Conservation (phyloP, 108 stramenopile species). For the Poteriospumella lacustris region DNA sequence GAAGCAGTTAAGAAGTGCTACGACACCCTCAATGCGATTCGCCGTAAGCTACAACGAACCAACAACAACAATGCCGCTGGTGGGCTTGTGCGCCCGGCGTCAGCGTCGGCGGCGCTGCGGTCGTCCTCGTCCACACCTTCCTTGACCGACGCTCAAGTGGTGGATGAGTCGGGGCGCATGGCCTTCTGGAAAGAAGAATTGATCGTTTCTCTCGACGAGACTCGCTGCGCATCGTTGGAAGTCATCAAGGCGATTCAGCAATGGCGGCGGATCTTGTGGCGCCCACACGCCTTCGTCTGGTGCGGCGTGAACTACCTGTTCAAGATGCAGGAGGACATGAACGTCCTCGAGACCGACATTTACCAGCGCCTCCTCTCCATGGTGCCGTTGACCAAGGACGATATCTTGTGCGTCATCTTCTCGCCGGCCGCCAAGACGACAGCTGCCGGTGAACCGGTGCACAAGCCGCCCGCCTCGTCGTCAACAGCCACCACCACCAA, state of each 20-base stretch:
- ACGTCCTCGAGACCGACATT: neutral
- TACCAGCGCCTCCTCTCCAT: neutral
- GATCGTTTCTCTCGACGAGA: neutral
- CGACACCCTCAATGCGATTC: neutral
- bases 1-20: neutral
- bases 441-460: no score
- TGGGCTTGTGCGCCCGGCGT: neutral
- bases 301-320: neutral
- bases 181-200: slow-evolving; percentile 29
- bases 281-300: slow-evolving; percentile 19
- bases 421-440: no score
- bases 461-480: no score
- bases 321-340: slow-evolving; percentile 20
- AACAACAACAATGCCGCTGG: neutral
- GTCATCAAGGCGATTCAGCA: slow-evolving; percentile 9
- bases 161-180: neutral
- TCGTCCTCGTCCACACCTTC: neutral
- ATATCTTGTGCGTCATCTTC: neutral
- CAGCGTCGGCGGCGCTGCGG: neutral
- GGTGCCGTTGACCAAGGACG: neutral
- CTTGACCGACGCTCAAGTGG: neutral
- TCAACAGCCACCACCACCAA: no score
- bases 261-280: slow-evolving; percentile 13
- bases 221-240: neutral
- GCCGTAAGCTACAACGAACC: neutral